Conservation (phyloP, 306 rosid genomes). For the Rosa persica region DNA sequence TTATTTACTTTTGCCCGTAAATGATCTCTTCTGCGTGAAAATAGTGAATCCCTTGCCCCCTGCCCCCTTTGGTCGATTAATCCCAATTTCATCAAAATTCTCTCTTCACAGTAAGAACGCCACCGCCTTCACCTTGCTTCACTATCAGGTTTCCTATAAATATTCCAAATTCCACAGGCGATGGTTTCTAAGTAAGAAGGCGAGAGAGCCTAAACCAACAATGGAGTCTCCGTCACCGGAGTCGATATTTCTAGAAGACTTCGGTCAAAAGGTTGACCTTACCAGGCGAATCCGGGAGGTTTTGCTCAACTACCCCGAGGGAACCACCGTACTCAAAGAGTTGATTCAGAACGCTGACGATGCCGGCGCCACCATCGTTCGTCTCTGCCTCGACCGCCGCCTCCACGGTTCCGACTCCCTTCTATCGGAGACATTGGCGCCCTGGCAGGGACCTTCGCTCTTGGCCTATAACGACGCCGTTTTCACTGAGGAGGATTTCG, state of each 20-base stretch:
- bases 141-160: neutral
- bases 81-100: neutral
- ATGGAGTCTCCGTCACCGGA: constrained; percentile 50
- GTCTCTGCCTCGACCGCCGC: constrained; percentile 84
- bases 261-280: constrained; percentile 95
- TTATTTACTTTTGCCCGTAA: too few relatives aligned
- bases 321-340: constrained; percentile 94
- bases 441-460: constrained; percentile 92
- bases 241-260: constrained; percentile 81
- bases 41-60: neutral
- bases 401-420: constrained; percentile 55
- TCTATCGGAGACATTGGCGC: constrained; percentile 59
- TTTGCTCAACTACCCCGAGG: constrained; percentile 92
- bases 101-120: neutral
- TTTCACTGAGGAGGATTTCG: constrained; percentile 87
- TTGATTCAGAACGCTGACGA: constrained; percentile 96
- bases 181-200: neutral
- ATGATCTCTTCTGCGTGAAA: neutral
- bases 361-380: constrained; percentile 88
- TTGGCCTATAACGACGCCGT: constrained; percentile 83
- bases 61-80: neutral
- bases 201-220: neutral
- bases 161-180: neutral
- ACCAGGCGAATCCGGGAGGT: constrained; percentile 97
- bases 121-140: neutral